phyloP scores from a whole-genome alignment of 345 rosid species.

The Brassica cretica region DNA sequence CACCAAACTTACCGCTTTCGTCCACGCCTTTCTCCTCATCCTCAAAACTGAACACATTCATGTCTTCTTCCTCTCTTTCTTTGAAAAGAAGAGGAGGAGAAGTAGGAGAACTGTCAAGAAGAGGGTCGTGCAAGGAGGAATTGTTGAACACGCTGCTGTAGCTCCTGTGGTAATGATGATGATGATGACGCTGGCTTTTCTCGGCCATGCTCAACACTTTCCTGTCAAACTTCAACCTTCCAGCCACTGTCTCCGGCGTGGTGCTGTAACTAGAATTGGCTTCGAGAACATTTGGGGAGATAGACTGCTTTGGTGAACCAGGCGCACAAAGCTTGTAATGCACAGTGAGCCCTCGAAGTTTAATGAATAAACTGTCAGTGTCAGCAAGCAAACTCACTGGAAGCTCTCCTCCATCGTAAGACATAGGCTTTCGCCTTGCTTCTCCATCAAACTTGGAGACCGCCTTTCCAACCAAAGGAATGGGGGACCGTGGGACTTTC shows the following conservation, averaged over 20 bases:
- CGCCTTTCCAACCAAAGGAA: constrained; percentile 67
- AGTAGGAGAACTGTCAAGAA: constrained; percentile 61
- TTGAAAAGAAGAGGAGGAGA: constrained; percentile 50
- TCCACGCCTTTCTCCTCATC: constrained; percentile 43
- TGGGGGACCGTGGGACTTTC: constrained; percentile 87
- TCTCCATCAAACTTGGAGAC: constrained; percentile 68
- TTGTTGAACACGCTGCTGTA: constrained; percentile 69
- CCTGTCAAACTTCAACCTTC: constrained; percentile 65
- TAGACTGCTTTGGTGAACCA: constrained; percentile 54
- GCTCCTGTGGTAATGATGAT: constrained; percentile 60
- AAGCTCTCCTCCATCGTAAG: constrained; percentile 59
- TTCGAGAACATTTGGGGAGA: constrained; percentile 51
- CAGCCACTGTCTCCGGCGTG: constrained; percentile 50
- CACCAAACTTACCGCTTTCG: constrained; percentile 59
- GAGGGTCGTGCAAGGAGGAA: constrained; percentile 67
- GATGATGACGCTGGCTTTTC: constrained; percentile 49
- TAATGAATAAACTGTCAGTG: constrained; percentile 65
- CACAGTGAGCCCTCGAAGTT: constrained; percentile 61
- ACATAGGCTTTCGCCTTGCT: constrained; percentile 58
- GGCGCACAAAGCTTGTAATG: constrained; percentile 81
- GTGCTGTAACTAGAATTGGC: constrained; percentile 38
- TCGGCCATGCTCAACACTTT: constrained; percentile 44
- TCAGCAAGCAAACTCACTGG: constrained; percentile 73
- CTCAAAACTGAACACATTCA: constrained; percentile 34
- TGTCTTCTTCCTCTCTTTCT: constrained; percentile 46